Evolutionary conservation across 1,139 yeast species (phyloP).

Genomic region (Diutina mesorugosa): DNA sequence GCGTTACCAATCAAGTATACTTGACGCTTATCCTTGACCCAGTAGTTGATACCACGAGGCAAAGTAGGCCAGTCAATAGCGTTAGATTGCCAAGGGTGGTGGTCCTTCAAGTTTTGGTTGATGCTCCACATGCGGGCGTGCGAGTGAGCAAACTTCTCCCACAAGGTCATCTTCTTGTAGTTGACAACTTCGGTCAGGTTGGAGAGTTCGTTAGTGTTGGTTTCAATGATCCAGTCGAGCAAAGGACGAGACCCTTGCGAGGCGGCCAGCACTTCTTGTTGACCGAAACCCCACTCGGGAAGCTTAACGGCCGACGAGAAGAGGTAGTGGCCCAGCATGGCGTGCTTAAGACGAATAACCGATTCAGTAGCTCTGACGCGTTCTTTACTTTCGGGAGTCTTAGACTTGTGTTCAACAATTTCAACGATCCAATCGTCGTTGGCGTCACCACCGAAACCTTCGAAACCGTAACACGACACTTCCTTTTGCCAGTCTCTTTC

Average conservation of each 20-base stretch:
- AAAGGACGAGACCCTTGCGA: slow-evolving; percentile 63
- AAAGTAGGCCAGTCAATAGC: slow-evolving; percentile 88
- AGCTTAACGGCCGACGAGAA: slow-evolving; percentile 79
- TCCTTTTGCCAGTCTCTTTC: slow-evolving; percentile 96
- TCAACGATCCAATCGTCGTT: slow-evolving; percentile 93
- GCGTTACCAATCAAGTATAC: slow-evolving; percentile 88
- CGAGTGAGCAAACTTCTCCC: slow-evolving; percentile 61
- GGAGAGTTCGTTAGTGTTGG: slow-evolving; percentile 38
- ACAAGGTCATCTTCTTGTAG: slow-evolving; percentile 53
- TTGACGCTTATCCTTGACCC: slow-evolving; percentile 69
- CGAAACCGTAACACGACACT: slow-evolving; percentile 82
- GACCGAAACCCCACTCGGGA: slow-evolving; percentile 94
- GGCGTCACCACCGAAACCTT: slow-evolving; percentile 87
- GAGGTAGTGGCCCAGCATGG: slow-evolving; percentile 78
- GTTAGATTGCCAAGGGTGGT: slow-evolving; percentile 79
- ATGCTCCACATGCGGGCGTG: slow-evolving; percentile 88
- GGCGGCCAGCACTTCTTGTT: slow-evolving; percentile 94
- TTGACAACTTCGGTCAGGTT: slow-evolving; percentile 23
- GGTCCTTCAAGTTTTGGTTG: slow-evolving; percentile 71
- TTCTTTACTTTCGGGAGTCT: slow-evolving; percentile 43
- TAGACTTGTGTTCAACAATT: slow-evolving; percentile 46
- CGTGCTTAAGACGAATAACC: slow-evolving; percentile 77
- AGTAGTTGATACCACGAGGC: slow-evolving; percentile 87
- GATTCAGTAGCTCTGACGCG: slow-evolving; percentile 71
- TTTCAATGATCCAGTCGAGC: slow-evolving; percentile 82